These are phyloP conservation scores for Cladosporium halotolerans DNA, from an alignment of 2,329 filamentous ascomycete genomes.

Conservation along the genomic window DNA sequence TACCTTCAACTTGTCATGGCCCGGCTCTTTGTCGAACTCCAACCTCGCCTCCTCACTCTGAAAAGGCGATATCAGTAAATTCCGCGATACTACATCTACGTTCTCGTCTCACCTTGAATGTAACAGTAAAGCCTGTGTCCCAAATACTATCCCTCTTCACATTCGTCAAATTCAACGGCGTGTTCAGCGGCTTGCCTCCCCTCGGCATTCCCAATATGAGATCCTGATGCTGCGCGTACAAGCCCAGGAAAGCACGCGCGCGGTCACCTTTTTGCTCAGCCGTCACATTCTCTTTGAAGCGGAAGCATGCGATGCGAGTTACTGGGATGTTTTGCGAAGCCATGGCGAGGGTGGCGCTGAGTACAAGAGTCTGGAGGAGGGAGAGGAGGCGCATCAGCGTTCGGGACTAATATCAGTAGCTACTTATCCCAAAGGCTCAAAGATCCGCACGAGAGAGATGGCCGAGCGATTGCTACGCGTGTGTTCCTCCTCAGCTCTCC, in stretches of 20 bases:
- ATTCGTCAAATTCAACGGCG: constrained; percentile 7
- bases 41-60: constrained; percentile 8
- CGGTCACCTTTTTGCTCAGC: constrained; percentile 5
- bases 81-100: neutral
- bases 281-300: constrained; percentile 5
- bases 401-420: neutral
- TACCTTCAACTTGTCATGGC: constrained; percentile 8
- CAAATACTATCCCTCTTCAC: constrained; percentile 7
- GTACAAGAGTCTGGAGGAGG: neutral
- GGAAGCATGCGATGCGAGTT: constrained; percentile 7
- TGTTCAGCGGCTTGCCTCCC: constrained; percentile 9
- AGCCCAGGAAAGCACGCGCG: constrained; percentile 1
- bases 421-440: neutral
- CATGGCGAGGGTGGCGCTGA: neutral
- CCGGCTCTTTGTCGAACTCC: constrained; percentile 10
- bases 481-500: too few relatives aligned
- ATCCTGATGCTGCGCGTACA: constrained; percentile 6
- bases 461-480: too few relatives aligned
- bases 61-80: neutral
- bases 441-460: neutral
- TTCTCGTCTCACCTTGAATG: constrained; percentile 4
- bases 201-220: constrained; percentile 5
- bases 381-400: neutral
- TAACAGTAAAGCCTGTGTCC: constrained; percentile 8
- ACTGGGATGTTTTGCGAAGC: neutral